Conservation (phyloP, 805 yeast species). For the Teunomyces barrocoloradensis region DNA sequence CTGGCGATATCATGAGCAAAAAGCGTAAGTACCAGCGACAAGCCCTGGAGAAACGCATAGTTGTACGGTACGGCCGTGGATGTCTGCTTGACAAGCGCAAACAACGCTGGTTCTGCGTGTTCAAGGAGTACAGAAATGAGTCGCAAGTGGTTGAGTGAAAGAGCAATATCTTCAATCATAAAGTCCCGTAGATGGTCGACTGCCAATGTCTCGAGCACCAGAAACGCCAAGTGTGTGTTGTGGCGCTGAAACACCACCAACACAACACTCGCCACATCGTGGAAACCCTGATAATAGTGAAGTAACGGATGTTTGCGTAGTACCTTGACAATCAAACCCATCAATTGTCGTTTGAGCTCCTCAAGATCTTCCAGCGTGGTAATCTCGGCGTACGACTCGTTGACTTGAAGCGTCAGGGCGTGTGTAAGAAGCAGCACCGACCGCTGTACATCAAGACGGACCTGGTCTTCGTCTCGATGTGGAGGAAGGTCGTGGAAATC, state of each 20-base stretch:
- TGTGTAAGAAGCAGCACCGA: conserved; percentile 51
- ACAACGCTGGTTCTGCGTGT: conserved; percentile 44
- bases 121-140: conserved; percentile 64
- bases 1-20: conserved; percentile 68
- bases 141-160: conserved; percentile 62
- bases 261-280: conserved; percentile 75
- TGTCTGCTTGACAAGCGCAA: conserved; percentile 41
- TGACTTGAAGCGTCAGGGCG: conserved; percentile 18
- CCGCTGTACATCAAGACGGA: conserved; percentile 71
- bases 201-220: conserved; percentile 54
- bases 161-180: conserved; percentile 68
- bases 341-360: conserved; percentile 41
- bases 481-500: conserved; percentile 30
- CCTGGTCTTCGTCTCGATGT: conserved; percentile 78
- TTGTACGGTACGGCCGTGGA: conserved; percentile 27
- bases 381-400: conserved; percentile 31
- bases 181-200: conserved; percentile 73
- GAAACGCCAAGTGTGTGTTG: conserved; percentile 34
- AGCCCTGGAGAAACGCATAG: conserved; percentile 49
- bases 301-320: conserved; percentile 61
- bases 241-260: conserved; percentile 47
- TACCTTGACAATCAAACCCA: conserved; percentile 47
- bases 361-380: conserved; percentile 29
- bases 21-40: conserved; percentile 75
- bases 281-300: conserved; percentile 89